phyloP scores from a whole-genome alignment of 2,329 filamentous ascomycete species.

The Venturia oleaginea region DNA sequence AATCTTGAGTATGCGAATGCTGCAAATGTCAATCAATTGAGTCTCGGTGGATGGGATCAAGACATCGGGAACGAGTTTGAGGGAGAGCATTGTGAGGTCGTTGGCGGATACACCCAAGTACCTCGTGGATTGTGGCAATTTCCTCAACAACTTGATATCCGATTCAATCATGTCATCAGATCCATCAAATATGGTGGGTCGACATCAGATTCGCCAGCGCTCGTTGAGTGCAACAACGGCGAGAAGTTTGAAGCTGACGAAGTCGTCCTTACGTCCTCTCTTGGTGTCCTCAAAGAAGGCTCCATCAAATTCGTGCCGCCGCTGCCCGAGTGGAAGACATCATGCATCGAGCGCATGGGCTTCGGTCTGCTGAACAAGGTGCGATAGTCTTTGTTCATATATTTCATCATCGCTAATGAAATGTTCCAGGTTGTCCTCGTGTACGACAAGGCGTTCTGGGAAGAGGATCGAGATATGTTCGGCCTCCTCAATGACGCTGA shows the following conservation, averaged over 20 bases:
- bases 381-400: slow-evolving; percentile 3
- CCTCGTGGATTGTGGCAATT: slow-evolving; percentile 76
- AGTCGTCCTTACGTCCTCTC: slow-evolving; percentile 80
- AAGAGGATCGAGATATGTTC: slow-evolving; percentile 82
- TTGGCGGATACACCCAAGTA: slow-evolving; percentile 89
- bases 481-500: slow-evolving; percentile 73
- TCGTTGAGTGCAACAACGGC: slow-evolving; percentile 70
- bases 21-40: slow-evolving; percentile 75
- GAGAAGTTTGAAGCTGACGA: slow-evolving; percentile 72
- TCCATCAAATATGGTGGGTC: slow-evolving; percentile 15
- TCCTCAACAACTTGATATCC: slow-evolving; percentile 68
- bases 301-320: slow-evolving; percentile 79
- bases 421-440: slow-evolving; percentile 61
- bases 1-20: slow-evolving; percentile 98
- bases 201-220: slow-evolving; percentile 36
- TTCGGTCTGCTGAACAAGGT: slow-evolving; percentile 92
- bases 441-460: slow-evolving; percentile 87
- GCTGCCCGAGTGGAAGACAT: slow-evolving; percentile 77
- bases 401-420: not conserved
- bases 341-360: slow-evolving; percentile 72
- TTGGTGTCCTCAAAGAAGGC: slow-evolving; percentile 83
- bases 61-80: slow-evolving; percentile 98
- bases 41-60: slow-evolving; percentile 88
- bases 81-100: slow-evolving; percentile 83
- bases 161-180: slow-evolving; percentile 58